Conservation (phyloP, 495 filamentous ascomycete genomes). For the Penicillium herquei region DNA sequence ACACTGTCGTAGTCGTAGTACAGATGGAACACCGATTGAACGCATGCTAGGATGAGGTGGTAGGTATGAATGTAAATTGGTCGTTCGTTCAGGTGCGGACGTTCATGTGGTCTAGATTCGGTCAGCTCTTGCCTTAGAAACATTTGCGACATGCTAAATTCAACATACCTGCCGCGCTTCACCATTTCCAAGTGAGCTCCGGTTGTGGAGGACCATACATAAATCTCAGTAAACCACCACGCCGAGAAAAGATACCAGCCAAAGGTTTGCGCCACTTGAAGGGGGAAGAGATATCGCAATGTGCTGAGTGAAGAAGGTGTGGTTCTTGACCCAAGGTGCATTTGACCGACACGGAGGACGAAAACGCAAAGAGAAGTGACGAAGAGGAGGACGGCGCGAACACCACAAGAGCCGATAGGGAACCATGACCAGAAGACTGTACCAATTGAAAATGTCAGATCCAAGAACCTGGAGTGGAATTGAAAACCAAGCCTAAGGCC, state of each 20-base stretch:
- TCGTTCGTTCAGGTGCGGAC: slow-evolving; percentile 81
- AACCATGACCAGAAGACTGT: slow-evolving; percentile 84
- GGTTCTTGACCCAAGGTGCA: slow-evolving; percentile 69
- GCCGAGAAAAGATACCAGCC: slow-evolving; percentile 75
- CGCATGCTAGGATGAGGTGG: slow-evolving; percentile 63
- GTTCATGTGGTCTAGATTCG: slow-evolving; percentile 55
- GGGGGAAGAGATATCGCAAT: slow-evolving; percentile 52
- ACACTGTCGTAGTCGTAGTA: slow-evolving; percentile 72
- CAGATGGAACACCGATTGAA: slow-evolving; percentile 69
- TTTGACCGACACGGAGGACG: slow-evolving; percentile 79
- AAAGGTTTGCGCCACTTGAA: slow-evolving; percentile 63
- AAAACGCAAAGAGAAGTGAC: slow-evolving; percentile 65
- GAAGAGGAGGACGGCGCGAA: slow-evolving; percentile 72
- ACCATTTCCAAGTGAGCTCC: slow-evolving; percentile 68
- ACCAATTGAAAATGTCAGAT: slow-evolving; percentile 1
- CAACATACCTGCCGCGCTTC: slow-evolving; percentile 57
- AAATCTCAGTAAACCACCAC: slow-evolving; percentile 77
- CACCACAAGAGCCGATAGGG: slow-evolving; percentile 69
- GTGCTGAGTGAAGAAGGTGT: slow-evolving; percentile 65
- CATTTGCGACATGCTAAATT: background rate
- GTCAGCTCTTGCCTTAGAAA: slow-evolving; percentile 10
- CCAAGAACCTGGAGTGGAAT: background rate
- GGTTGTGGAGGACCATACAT: slow-evolving; percentile 71
- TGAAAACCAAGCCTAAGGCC: slow-evolving; percentile 6
- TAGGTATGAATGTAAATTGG: slow-evolving; percentile 76